These are phyloP conservation scores for Salix exigua DNA, from an alignment of 345 rosid species.

Conservation along the genomic window DNA sequence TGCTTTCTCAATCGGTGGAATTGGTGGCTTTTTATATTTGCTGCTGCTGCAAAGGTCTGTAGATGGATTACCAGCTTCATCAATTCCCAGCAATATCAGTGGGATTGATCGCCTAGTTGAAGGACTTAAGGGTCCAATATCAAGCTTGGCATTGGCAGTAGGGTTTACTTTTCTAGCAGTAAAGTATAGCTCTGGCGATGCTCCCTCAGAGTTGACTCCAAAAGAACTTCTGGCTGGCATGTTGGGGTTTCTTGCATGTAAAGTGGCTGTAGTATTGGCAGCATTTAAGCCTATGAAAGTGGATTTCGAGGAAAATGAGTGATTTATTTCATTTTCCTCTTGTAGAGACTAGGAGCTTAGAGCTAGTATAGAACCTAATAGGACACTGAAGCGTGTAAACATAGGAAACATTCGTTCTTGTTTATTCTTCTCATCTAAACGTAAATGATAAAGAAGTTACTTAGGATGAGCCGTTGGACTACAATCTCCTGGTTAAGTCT, in stretches of 20 bases:
- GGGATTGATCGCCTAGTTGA: constrained; percentile 10
- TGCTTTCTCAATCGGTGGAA: constrained; percentile 74
- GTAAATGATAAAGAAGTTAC: too few species aligned
- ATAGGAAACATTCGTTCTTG: background rate
- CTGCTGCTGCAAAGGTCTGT: constrained; percentile 69
- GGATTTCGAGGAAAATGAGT: constrained; percentile 30
- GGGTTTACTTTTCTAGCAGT: constrained; percentile 41
- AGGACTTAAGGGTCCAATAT: constrained; percentile 44
- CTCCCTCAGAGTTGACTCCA: constrained; percentile 37
- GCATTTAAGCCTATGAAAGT: constrained; percentile 58
- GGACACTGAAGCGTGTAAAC: background rate
- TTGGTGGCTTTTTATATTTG: constrained; percentile 62
- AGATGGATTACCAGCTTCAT: constrained; percentile 52
- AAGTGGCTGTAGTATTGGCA: constrained; percentile 77
- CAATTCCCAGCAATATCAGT: constrained; percentile 30
- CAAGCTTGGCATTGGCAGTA: constrained; percentile 41
- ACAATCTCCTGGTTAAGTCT: background rate
- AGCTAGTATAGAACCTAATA: background rate
- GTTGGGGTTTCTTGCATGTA: constrained; percentile 79
- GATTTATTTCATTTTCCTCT: background rate
- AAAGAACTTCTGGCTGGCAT: constrained; percentile 69
- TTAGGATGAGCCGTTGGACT: background rate
- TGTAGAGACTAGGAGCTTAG: background rate
- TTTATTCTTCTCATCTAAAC: background rate
- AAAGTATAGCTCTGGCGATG: constrained; percentile 40